Conservation (phyloP, 2,329 filamentous ascomycete species). For the Diaporthe sp. region DNA sequence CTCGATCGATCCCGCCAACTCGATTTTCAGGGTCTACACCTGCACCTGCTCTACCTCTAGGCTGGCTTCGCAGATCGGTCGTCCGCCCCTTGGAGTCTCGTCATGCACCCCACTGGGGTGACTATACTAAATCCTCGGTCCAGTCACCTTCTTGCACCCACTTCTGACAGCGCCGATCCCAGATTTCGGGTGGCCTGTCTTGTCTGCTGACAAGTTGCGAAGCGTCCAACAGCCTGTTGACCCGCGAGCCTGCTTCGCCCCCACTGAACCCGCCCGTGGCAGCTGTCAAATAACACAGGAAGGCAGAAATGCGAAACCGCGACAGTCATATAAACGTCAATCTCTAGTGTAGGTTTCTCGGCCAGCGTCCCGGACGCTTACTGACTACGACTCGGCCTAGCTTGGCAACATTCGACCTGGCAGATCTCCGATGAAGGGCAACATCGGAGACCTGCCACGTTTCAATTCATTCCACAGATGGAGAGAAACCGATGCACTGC, state of each 20-base stretch:
- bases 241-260: background rate
- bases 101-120: background rate
- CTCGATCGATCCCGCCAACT: constrained; percentile 30
- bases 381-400: background rate
- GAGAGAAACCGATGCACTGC: background rate
- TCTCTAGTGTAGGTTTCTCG: background rate
- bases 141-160: background rate
- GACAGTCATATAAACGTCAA: background rate
- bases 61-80: background rate
- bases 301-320: too few species aligned
- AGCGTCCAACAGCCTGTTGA: too few species aligned
- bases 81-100: background rate
- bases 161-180: constrained; percentile 30
- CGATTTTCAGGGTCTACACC: constrained; percentile 27
- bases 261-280: background rate
- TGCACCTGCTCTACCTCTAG: background rate
- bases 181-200: background rate
- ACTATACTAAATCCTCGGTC: background rate
- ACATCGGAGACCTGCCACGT: constrained; percentile 3
- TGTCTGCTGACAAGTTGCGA: background rate
- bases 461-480: background rate
- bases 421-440: background rate
- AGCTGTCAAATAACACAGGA: background rate
- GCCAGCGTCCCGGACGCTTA: background rate
- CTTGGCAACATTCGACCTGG: background rate